Conservation (phyloP, 148 eudicot genomes). For the Euryodendron excelsum region DNA sequence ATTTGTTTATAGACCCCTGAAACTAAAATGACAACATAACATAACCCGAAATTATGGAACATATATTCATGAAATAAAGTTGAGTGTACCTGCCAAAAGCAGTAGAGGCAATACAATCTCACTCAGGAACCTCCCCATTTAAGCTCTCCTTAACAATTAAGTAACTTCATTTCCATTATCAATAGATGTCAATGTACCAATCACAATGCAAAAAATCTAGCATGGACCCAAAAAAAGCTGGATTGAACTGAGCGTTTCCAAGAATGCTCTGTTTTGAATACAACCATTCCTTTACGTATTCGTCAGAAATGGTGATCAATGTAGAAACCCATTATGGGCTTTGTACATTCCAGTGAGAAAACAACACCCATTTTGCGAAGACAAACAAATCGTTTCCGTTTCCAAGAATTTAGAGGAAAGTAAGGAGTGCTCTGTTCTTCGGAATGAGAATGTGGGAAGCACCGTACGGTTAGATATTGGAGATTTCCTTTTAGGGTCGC, state of each 20-base stretch:
- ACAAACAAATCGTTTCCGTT: background rate
- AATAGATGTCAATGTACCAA: too few species aligned
- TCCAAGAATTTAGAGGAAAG: background rate
- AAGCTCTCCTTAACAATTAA: background rate
- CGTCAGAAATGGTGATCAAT: background rate
- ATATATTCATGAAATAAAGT: too few species aligned
- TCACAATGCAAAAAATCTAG: too few species aligned
- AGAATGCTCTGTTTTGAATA: background rate
- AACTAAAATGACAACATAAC: background rate
- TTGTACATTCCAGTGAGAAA: background rate
- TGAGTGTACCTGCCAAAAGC: conserved; percentile 28
- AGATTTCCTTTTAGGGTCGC: too few species aligned
- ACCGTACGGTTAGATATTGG: too few species aligned
- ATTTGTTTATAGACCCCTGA: background rate
- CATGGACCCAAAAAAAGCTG: too few species aligned
- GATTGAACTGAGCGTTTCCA: background rate
- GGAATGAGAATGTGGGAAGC: too few species aligned
- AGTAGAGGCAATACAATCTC: conserved; percentile 30
- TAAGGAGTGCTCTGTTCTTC: background rate
- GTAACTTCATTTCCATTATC: background rate
- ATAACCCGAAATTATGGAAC: background rate
- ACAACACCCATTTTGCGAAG: background rate
- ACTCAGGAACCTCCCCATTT: conserved; percentile 26
- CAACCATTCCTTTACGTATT: background rate
- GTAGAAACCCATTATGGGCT: background rate